phyloP scores from a whole-genome alignment of 2,329 filamentous ascomycete genomes.

The Didymella exigua region DNA sequence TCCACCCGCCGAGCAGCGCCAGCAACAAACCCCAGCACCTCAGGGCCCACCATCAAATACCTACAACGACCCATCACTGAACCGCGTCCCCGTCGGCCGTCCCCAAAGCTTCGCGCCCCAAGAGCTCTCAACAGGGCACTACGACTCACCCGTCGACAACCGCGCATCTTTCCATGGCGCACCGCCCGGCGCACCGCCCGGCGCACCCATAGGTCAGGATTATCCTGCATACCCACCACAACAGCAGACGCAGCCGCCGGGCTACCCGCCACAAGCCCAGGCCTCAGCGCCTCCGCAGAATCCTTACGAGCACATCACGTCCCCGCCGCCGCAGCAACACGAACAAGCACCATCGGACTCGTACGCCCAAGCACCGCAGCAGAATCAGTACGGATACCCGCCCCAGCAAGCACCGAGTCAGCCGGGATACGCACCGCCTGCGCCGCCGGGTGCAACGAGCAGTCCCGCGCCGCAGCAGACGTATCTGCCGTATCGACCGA shows the following conservation, averaged over 20 bases:
- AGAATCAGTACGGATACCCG: slow-evolving; percentile 38
- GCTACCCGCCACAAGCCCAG: slow-evolving; percentile 36
- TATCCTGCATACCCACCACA: slow-evolving; percentile 32
- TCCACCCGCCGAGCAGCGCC: slow-evolving; percentile 38
- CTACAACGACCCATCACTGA: slow-evolving; percentile 48
- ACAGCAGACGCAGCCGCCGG: slow-evolving; percentile 20
- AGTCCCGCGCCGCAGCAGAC: slow-evolving; percentile 35
- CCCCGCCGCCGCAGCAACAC: slow-evolving; percentile 33
- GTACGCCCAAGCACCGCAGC: slow-evolving; percentile 37
- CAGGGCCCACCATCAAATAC: slow-evolving; percentile 41
- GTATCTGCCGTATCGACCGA: slow-evolving; percentile 46
- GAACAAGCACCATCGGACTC: slow-evolving; percentile 37
- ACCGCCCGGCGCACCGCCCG: slow-evolving; percentile 34
- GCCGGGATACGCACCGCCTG: slow-evolving; percentile 41
- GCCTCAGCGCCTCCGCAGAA: slow-evolving; percentile 23
- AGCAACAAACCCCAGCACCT: slow-evolving; percentile 38
- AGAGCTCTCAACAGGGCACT: slow-evolving; percentile 54
- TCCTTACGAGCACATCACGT: slow-evolving; percentile 37
- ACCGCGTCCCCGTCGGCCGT: slow-evolving; percentile 39
- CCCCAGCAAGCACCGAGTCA: slow-evolving; percentile 6
- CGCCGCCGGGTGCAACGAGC: slow-evolving; percentile 29
- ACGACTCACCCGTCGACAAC: slow-evolving; percentile 55
- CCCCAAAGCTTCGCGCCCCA: slow-evolving; percentile 52
- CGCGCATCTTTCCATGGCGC: slow-evolving; percentile 47
- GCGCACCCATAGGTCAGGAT: slow-evolving; percentile 34